Evolutionary conservation across 768 basidiomycete genomes (phyloP).

Genomic region (Phylloporus scabripes): DNA sequence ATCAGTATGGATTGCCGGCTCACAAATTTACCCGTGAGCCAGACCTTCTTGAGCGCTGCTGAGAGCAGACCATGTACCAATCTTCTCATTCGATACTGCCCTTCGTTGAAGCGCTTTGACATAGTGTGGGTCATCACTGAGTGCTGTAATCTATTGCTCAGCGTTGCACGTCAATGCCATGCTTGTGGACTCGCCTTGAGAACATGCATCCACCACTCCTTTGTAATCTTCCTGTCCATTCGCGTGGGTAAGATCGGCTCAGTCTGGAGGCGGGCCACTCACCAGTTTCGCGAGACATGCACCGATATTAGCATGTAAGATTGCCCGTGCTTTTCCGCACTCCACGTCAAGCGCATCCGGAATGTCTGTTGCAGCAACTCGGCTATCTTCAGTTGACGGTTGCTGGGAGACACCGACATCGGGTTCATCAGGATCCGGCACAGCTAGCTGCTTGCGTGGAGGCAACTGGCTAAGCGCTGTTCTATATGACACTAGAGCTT

Average conservation of each 20-base stretch:
- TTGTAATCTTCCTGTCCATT: constrained; percentile 63
- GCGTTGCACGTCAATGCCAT: not conserved
- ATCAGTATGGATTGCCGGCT: not conserved
- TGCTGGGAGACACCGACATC: constrained; percentile 18
- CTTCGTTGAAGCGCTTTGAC: constrained; percentile 85
- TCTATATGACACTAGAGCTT: constrained; percentile 66
- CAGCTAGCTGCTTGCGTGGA: constrained; percentile 29
- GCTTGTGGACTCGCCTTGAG: constrained; percentile 47
- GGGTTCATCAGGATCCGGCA: constrained; percentile 13
- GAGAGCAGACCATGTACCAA: constrained; percentile 81
- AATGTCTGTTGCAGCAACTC: constrained; percentile 7
- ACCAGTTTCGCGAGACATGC: constrained; percentile 82
- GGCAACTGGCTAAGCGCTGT: constrained; percentile 67
- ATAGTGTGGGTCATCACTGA: constrained; percentile 82
- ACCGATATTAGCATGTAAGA: constrained; percentile 82
- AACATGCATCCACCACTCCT: constrained; percentile 75
- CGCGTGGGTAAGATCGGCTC: constrained; percentile 1
- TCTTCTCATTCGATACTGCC: constrained; percentile 76
- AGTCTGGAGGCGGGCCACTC: constrained; percentile 20
- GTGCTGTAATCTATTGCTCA: constrained; percentile 43
- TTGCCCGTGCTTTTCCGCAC: constrained; percentile 56
- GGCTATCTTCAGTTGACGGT: constrained; percentile 8
- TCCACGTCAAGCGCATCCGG: constrained; percentile 38
- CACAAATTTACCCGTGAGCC: not conserved
- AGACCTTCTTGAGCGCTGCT: constrained; percentile 80